Evolutionary conservation across 2,329 filamentous ascomycete species (phyloP), one percentile per base, ranked within the genome.

Genomic region (Colletotrichum tabaci): DNA sequence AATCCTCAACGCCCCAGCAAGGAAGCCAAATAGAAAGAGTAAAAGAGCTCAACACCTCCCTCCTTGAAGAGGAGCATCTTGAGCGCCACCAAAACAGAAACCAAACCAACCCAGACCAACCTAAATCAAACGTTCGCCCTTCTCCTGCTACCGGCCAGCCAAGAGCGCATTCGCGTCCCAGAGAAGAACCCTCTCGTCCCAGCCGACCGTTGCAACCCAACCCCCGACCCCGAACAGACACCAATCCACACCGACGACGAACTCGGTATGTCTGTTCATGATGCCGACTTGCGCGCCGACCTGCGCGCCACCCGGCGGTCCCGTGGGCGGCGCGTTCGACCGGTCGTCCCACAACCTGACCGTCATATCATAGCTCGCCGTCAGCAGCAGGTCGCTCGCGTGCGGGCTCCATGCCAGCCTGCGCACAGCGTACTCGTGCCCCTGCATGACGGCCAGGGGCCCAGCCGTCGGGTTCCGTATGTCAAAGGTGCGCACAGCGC

Each of bases 321-420:
- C 81, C 76, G 77, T 82, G 65, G 78, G 80, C 57, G 79, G 83
- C 74, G 77, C 81, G 5, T 81, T 80, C 2, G 86, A 86, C 6
- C 84, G 93, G 79, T 98, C 96, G 13, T 91, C 94, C 96, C 96
- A 99, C 61, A 98, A 87, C 42, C 96, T 90, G 75, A 96, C 97
- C 7, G 94, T 98, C 96, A 99, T 99, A 82, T 99, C 96, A 82
- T 99, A 99, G 79, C 95, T 96, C 1, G 94, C 96, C 76, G 92
- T 96, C 52, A 98, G 87, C 52, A 99, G 83, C 12, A 98, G 89
- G 79, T 98, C 94, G 69, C 91, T 91, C n/a, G 96, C 88, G 84
- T 99, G 96, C 12, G 96, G 96, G 77, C 94, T 97, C 96, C 96
- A 99, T 7, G 94, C 90, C 5, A 99, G 79, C 74, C 93, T 91